These are phyloP conservation scores for Neopestalotiopsis sp. DNA, from an alignment of 2,329 filamentous ascomycete genomes.

Conservation along the genomic window DNA sequence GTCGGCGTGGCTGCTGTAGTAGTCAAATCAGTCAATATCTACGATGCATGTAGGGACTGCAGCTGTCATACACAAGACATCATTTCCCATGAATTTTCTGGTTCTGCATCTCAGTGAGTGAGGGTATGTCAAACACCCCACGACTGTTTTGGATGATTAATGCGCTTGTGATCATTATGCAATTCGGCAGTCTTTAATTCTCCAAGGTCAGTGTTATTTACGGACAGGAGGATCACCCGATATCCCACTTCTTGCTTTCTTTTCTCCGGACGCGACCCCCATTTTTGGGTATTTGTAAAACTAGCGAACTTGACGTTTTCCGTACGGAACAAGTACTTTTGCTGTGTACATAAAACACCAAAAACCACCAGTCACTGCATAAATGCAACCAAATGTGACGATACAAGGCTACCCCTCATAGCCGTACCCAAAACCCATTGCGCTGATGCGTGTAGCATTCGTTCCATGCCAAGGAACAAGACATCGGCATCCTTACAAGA, in stretches of 20 bases:
- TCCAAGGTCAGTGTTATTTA: neutral
- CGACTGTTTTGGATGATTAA: neutral
- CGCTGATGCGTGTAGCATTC: neutral
- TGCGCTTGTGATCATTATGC: neutral
- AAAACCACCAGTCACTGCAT: neutral
- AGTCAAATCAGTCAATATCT: neutral
- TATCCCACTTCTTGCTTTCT: neutral
- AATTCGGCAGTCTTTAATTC: neutral
- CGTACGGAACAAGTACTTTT: neutral
- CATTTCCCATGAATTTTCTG: neutral
- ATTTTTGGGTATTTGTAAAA: too few relatives aligned
- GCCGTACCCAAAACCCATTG: neutral
- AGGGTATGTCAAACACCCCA: neutral
- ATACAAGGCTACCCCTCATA: neutral
- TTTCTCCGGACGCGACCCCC: neutral
- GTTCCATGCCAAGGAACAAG: neutral
- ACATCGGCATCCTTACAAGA: neutral
- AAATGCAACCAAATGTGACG: neutral
- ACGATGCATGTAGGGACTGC: neutral
- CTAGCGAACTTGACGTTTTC: neutral
- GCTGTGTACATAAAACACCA: neutral
- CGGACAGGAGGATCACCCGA: neutral
- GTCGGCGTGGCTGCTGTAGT: neutral
- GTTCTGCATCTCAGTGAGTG: neutral
- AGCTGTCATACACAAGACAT: neutral